phyloP scores from a whole-genome alignment of 2,329 filamentous ascomycete genomes.

The Sporothrix brasiliensis region DNA sequence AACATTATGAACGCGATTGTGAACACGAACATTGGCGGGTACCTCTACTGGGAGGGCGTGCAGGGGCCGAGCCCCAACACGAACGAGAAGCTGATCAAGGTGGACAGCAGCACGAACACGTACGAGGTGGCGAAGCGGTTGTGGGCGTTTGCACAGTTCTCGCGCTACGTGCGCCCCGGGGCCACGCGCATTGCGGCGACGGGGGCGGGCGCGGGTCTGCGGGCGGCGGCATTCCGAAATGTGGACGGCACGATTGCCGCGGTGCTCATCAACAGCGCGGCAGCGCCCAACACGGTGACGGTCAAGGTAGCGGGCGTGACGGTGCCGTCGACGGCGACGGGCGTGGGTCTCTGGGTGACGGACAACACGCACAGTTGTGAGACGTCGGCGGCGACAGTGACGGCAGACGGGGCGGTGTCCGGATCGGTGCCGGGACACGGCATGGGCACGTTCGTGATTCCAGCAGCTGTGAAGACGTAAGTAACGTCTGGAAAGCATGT shows the following conservation, averaged over 20 bases:
- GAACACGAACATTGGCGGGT: slow-evolving; percentile 53
- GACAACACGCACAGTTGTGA: slow-evolving; percentile 38
- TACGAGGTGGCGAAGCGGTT: slow-evolving; percentile 44
- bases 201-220: slow-evolving; percentile 38
- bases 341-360: slow-evolving; percentile 36
- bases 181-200: slow-evolving; percentile 42
- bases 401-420: slow-evolving; percentile 32
- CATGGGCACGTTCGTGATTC: slow-evolving; percentile 33
- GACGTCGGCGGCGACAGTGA: slow-evolving; percentile 36
- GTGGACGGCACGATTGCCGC: slow-evolving; percentile 46
- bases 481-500: neutral
- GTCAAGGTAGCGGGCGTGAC: slow-evolving; percentile 27
- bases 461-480: slow-evolving; percentile 9
- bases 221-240: slow-evolving; percentile 45
- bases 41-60: slow-evolving; percentile 59
- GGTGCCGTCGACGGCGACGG: slow-evolving; percentile 27
- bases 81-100: slow-evolving; percentile 44
- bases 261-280: slow-evolving; percentile 43
- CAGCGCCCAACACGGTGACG: slow-evolving; percentile 32
- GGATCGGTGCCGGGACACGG: slow-evolving; percentile 30
- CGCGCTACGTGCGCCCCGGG: slow-evolving; percentile 46
- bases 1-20: slow-evolving; percentile 55
- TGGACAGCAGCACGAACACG: slow-evolving; percentile 42
- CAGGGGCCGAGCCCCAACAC: slow-evolving; percentile 43
- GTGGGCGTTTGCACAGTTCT: slow-evolving; percentile 50